These are phyloP conservation scores for Brassica incana DNA, from an alignment of 345 rosid species.

Conservation along the genomic window DNA sequence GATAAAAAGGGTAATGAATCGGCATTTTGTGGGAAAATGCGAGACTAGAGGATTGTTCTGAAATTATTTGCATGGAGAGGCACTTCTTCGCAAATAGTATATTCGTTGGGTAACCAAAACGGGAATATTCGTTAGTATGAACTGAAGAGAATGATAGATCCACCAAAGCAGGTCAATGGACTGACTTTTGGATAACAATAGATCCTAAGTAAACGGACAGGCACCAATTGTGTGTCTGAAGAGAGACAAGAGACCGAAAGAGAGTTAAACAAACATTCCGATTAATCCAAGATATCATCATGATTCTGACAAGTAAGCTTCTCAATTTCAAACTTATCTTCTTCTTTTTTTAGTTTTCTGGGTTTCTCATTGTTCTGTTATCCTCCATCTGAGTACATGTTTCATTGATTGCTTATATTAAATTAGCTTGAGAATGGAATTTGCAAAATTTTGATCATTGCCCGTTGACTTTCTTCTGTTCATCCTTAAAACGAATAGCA, in stretches of 20 bases:
- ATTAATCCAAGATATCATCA: slow-evolving; percentile 8
- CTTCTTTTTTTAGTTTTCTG: background rate
- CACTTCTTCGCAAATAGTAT: background rate
- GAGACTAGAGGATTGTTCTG: background rate
- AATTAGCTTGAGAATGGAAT: background rate
- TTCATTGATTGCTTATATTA: background rate
- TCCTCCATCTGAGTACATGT: background rate
- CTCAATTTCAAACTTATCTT: background rate
- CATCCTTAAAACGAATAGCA: background rate
- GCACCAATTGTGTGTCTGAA: background rate
- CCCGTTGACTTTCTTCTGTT: background rate
- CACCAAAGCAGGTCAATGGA: background rate
- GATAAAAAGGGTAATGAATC: background rate
- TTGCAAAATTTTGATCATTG: background rate
- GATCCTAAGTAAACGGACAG: background rate
- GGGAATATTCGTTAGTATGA: slow-evolving; percentile 27
- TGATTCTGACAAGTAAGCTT: slow-evolving; percentile 13
- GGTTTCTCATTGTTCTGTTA: background rate
- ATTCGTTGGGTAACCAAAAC: background rate
- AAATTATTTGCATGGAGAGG: background rate
- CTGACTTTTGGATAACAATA: background rate
- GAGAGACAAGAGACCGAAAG: background rate
- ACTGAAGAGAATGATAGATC: slow-evolving; percentile 1
- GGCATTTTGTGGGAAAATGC: background rate
- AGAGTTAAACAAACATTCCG: background rate